These are phyloP conservation scores for Lactarius sp. DNA, from an alignment of 768 basidiomycete species.

Conservation along the genomic window DNA sequence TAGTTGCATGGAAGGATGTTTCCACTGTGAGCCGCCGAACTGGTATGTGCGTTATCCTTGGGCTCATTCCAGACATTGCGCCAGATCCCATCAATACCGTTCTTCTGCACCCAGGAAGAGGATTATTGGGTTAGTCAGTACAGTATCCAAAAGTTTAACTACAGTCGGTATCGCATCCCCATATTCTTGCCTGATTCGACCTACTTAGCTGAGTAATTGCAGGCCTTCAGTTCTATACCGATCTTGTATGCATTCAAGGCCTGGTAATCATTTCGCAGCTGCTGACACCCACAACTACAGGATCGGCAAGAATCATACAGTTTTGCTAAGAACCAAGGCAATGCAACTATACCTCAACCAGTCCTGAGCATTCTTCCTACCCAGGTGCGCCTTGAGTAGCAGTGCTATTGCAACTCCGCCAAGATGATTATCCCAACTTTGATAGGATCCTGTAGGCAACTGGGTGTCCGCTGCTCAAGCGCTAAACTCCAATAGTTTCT, in stretches of 20 bases:
- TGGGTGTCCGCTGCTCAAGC: slow-evolving; percentile 34
- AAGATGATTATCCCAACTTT: background rate
- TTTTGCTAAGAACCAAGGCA: slow-evolving; percentile 38
- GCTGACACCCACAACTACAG: slow-evolving; percentile 27
- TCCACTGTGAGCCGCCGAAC: slow-evolving; percentile 34
- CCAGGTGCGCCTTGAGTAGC: slow-evolving; percentile 23
- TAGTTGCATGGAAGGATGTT: slow-evolving; percentile 48
- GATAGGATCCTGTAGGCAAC: slow-evolving; percentile 42
- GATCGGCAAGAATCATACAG: slow-evolving; percentile 37
- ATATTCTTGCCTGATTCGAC: background rate
- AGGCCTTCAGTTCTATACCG: slow-evolving; percentile 67
- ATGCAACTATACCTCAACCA: slow-evolving; percentile 40
- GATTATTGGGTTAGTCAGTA: slow-evolving; percentile 67
- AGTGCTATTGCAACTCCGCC: background rate
- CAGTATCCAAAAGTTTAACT: slow-evolving; percentile 48
- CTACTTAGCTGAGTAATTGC: background rate
- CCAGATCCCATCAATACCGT: slow-evolving; percentile 59
- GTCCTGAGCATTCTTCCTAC: slow-evolving; percentile 38
- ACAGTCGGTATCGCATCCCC: slow-evolving; percentile 43
- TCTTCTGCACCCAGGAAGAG: slow-evolving; percentile 55
- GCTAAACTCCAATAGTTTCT: slow-evolving; percentile 29
- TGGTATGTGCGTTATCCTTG: background rate
- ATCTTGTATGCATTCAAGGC: slow-evolving; percentile 35
- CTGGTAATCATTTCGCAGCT: background rate
- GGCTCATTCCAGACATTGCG: background rate